A percentile compares a stretch with the other conserved stretches of the same genome.
Evolutionary conservation across 2,329 filamentous ascomycete species (phyloP).

Genomic region (Colletotrichum liriopes): DNA sequence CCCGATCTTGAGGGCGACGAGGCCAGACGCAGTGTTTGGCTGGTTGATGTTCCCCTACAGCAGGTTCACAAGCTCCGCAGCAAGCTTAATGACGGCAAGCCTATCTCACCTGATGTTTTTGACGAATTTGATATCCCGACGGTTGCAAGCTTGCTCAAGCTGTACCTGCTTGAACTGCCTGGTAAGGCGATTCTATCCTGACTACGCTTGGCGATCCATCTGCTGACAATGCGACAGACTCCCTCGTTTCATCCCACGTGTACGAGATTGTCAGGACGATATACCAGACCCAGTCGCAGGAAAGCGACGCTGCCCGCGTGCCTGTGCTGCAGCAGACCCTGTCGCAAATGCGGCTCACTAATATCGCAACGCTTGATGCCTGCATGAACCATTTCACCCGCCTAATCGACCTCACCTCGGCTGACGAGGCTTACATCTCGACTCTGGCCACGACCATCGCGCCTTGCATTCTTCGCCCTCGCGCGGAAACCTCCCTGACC

Average conservation of each 20-base stretch:
- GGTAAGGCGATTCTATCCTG: constrained; percentile 69
- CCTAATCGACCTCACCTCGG: constrained; percentile 95
- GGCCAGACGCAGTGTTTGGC: constrained; percentile 91
- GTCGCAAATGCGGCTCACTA: constrained; percentile 93
- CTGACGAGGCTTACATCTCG: constrained; percentile 87
- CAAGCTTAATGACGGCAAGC: constrained; percentile 89
- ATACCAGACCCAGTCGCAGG: constrained; percentile 79
- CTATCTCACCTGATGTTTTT: constrained; percentile 81
- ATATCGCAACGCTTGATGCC: constrained; percentile 98
- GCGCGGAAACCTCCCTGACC: constrained; percentile 88
- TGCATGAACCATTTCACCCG: constrained; percentile 99
- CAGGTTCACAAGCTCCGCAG: constrained; percentile 89
- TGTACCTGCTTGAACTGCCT: constrained; percentile 95
- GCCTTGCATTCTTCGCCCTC: constrained; percentile 90
- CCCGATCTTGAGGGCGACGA: constrained; percentile 98
- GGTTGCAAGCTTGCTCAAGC: constrained; percentile 91
- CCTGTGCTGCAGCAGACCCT: constrained; percentile 96
- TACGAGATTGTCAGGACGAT: constrained; percentile 99
- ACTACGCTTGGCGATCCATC: neutral
- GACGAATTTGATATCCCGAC: constrained; percentile 94
- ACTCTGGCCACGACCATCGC: constrained; percentile 82
- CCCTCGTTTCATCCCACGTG: constrained; percentile 97
- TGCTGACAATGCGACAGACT: constrained; percentile 73
- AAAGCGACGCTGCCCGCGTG: constrained; percentile 84
- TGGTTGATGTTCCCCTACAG: constrained; percentile 89